Base-by-base conservation (phyloP, 75 land plant genomes). In the Cunninghamia lanceolata region DNA sequence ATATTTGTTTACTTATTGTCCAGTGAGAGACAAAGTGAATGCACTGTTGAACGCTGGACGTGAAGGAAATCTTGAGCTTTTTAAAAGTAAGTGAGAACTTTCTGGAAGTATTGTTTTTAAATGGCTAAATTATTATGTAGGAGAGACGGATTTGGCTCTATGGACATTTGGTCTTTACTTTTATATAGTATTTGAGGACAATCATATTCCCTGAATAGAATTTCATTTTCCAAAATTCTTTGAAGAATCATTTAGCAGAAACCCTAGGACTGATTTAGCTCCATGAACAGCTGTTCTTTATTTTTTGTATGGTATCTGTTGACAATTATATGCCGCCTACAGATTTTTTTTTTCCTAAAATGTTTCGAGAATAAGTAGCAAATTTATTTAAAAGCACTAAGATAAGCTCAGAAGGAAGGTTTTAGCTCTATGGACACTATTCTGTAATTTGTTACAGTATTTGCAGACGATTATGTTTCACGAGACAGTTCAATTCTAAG, bases 1-100 rank as follows among this genome's bases (percentile, higher is more conserved):
- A 16, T 16, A 16, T 38, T 76, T 76, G 36, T 9, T 21, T 16
- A 40, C n/a, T 79, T n/a, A 9, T 17, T 21, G 28, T 88, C 68
- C 93, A 96, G 99, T 87, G 84, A 93, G 99, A 81, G 86, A 94
- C 79, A 93, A 90, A 86, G 99, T 98, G 81, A 88, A 91, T 76
- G 84, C 86, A 21, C 92, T 98, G 73, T 88, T 98, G 40, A 93
- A 90, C 74, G 97, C 99, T 19, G 97, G 97, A 74, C 87, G 86
- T 8, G 87, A 91, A 56, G 99, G 99, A 34, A 88, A 93, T 78
- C 83, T 95, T 35, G 93, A 89, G 19, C 89, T 87, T 11, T 90
- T 98, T 56, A 93, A 95, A 86, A 98, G 99, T 98, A 88, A 84
- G 89, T 66, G 52, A 40, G 15, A 32, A 63, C 30, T 70, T 68